Evolutionary conservation across 345 rosid genomes (phyloP), one percentile per base, ranked within the genome.

Genomic region (Pelargonium nanum): DNA sequence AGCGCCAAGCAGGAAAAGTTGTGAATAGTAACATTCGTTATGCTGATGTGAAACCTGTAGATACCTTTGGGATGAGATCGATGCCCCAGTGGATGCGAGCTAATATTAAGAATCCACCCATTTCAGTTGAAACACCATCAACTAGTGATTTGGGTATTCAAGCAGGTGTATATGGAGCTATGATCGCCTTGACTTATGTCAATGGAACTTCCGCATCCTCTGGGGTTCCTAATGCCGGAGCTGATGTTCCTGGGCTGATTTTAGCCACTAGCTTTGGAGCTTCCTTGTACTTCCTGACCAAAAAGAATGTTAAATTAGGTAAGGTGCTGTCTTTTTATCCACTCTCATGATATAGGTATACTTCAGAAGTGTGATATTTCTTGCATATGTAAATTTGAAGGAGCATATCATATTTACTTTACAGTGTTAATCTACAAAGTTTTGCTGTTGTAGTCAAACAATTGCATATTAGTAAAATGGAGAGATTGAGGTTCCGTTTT

Each of bases 121-220:
- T 89, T 60, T 77, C 86, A 2, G 52, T 93, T 69, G 95, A 86
- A 57, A 69, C 70, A 28, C 99, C 99, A n/a, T 79, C 96, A 48
- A 77, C 85, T 1, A 73, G 71, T 65, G 80, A 84, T 59, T 63
- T 89, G 62, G 92, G 97, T 56, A 60, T 87, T 65, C 97, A 87
- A 77, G 92, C 88, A 20, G 97, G 99, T 21, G 92, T 85, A 23
- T 89, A 87, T 70, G 97, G 99, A 67, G 97, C 92, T 59, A 54
- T 93, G 78, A 83, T 89, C 85, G 90, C 75, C 32, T 70, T 87
- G 68, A 85, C 90, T 17, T 93, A 83, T 19, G 87, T 84, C 26
- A 93, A 87, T 62, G 97, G 97, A 50, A 69, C 81, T 56, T 69
- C 96, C 64, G 56, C 79, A 3, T 66, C 83, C 4, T 67, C 88